Percentiles rank a stretch among this genome's conserved stretches.
These are phyloP conservation scores for Colletotrichum viniferum DNA, from an alignment of 2,329 filamentous ascomycete species.

Conservation along the genomic window DNA sequence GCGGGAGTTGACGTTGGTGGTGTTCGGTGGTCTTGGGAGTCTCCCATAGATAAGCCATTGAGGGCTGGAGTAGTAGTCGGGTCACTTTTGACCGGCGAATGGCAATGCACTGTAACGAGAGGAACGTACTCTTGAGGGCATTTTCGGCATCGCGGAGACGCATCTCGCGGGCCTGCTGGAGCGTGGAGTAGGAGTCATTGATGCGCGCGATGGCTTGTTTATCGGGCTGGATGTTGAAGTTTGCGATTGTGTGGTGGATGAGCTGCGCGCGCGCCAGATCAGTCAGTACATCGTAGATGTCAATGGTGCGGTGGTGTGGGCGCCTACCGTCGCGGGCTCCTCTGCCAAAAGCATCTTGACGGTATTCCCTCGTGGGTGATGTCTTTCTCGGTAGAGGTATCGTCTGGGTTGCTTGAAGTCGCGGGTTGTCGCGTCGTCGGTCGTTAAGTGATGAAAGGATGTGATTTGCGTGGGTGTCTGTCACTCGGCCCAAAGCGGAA, in stretches of 20 bases:
- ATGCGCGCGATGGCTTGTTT: conserved; percentile 84
- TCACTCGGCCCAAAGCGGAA: background rate
- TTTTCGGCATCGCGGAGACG: conserved; percentile 74
- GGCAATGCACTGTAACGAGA: background rate
- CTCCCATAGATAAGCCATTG: background rate
- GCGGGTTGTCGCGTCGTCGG: background rate
- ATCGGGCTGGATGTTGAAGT: conserved; percentile 95
- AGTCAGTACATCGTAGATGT: background rate
- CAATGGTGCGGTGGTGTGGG: background rate
- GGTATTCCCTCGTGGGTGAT: background rate
- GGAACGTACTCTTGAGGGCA: conserved; percentile 62
- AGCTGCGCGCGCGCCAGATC: conserved; percentile 57
- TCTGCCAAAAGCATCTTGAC: conserved; percentile 90
- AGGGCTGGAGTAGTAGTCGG: background rate
- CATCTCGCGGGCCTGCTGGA: conserved; percentile 83
- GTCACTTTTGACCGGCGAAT: background rate
- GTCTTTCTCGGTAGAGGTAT: background rate
- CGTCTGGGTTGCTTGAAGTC: background rate
- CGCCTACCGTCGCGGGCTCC: conserved; percentile 79
- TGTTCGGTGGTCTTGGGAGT: background rate
- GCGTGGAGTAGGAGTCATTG: conserved; percentile 78
- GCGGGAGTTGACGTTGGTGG: background rate
- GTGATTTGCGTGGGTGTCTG: background rate
- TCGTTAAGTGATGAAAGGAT: background rate
- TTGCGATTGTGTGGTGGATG: conserved; percentile 87